Percentiles rank a stretch among this genome's conserved stretches.
These are phyloP conservation scores for Aureobasidium musti DNA, from an alignment of 2,329 filamentous ascomycete genomes.

Conservation along the genomic window DNA sequence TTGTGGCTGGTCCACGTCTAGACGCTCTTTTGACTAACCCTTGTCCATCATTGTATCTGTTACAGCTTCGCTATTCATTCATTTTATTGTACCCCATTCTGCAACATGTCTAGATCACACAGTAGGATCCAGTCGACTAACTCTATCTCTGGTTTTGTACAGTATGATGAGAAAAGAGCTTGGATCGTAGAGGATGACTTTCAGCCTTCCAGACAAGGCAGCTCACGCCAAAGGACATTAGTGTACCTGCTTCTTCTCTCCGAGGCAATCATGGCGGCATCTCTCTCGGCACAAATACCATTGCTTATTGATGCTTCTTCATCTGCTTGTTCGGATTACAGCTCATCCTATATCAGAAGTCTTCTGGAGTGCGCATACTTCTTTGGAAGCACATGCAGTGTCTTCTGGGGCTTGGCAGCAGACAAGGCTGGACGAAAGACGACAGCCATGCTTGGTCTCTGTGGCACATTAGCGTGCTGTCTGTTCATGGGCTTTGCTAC, in stretches of 20 bases:
- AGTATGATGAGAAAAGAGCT: conserved; percentile 12
- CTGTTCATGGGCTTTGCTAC: conserved; percentile 52
- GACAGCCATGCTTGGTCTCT: conserved; percentile 50
- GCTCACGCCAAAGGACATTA: conserved; percentile 43
- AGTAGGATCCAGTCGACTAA: neutral
- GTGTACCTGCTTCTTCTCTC: conserved; percentile 53
- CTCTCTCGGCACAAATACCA: conserved; percentile 51
- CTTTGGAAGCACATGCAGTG: conserved; percentile 49
- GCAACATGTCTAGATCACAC: conserved; percentile 10
- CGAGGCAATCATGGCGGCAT: conserved; percentile 55
- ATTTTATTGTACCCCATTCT: neutral
- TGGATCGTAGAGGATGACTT: neutral
- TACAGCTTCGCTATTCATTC: neutral
- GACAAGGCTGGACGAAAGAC: conserved; percentile 49
- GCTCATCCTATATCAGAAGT: conserved; percentile 50
- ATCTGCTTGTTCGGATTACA: conserved; percentile 49
- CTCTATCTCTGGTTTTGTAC: neutral
- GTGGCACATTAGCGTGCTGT: conserved; percentile 50
- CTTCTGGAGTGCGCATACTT: conserved; percentile 54
- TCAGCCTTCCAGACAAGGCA: neutral
- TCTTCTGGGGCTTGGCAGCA: conserved; percentile 50
- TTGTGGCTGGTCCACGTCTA: conserved; percentile 20
- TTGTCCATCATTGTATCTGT: neutral
- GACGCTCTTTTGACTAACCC: neutral
- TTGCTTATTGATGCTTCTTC: conserved; percentile 48